Evolutionary conservation across 2,329 filamentous ascomycete genomes (phyloP), one percentile per base, ranked within the genome.

Genomic region (Fusarium fracticaudum): DNA sequence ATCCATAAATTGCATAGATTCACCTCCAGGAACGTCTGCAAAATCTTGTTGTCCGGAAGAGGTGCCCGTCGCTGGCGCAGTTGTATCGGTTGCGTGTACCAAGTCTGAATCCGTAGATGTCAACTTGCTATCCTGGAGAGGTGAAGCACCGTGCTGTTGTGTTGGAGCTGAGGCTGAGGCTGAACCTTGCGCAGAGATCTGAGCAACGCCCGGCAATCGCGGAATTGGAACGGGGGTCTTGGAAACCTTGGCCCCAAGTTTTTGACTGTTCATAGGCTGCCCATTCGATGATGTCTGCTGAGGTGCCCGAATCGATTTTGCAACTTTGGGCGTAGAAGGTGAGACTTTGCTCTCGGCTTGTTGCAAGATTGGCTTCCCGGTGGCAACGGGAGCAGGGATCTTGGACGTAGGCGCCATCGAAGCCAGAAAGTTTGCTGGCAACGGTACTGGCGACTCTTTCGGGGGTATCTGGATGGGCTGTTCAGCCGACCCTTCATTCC

Each of bases 1-100:
- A 77, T 89, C 86, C 50, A 89, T 84, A 45, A 89, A 82, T 33
- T 85, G 81, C 80, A 85, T 84, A n/a, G 84, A 85, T 73, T 85
- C 85, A 55, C 80, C 76, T 17, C 82, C 83, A 14, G 85, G 83
- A 29, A 85, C 83, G 61, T 86, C 84, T 5, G 84, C 79, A 57
- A 86, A 83, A 22, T 81, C 82, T 41, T 82, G 81, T n/a, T 71
- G 71, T 31, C 61, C 50, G 13, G 53, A 31, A 22, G 54, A 50
- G 37, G 48, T 43, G 44, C 22, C 68, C 24, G 35, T 59, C 8
- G 44, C 29, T 40, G n/a, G 44, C n/a, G 37, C 14, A 38, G 31
- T 38, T 31, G 24, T 40, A 26, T 47, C 37, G 18, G 18, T 9
- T 12, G 13, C 37, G 40, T 41, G 24, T 24, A 22, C 40, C 26